Percentiles rank a stretch among this genome's conserved stretches.
These are phyloP conservation scores for Paracoccidioides brasiliensis DNA, from an alignment of 2,329 filamentous ascomycete genomes.

Conservation along the genomic window DNA sequence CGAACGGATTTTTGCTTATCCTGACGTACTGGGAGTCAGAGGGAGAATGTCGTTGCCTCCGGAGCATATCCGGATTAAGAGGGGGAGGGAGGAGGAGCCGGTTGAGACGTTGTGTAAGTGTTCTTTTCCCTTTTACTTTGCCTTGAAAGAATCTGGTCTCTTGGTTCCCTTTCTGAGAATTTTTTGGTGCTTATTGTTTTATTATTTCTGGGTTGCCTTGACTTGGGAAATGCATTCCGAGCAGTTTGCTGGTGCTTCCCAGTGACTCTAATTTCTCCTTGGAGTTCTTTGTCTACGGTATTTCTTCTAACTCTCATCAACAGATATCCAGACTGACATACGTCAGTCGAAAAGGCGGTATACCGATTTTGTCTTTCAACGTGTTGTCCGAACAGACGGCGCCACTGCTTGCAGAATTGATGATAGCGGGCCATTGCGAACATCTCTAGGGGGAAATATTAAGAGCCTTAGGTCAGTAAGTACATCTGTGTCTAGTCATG, in stretches of 20 bases:
- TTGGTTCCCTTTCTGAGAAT: neutral
- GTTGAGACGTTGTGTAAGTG: constrained; percentile 40
- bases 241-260: neutral
- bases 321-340: constrained; percentile 34
- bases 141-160: neutral
- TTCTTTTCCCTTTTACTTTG: constrained; percentile 6
- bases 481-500: constrained; percentile 8
- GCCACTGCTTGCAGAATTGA: constrained; percentile 9
- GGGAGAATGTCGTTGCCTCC: constrained; percentile 32
- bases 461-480: constrained; percentile 5
- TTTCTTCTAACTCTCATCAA: constrained; percentile 1
- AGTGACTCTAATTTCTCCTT: neutral
- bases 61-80: constrained; percentile 42
- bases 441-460: neutral
- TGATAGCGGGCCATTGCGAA: constrained; percentile 5
- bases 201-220: neutral
- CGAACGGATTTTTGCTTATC: no score
- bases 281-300: neutral
- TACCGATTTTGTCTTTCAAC: constrained; percentile 36
- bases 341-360: constrained; percentile 36
- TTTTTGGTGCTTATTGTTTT: neutral
- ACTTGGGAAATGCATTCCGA: neutral
- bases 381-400: constrained; percentile 21
- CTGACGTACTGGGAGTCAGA: neutral
- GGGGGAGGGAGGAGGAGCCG: constrained; percentile 43